These are phyloP conservation scores for Westerdykella aurantiaca DNA, from an alignment of 2,329 filamentous ascomycete species.

Conservation along the genomic window DNA sequence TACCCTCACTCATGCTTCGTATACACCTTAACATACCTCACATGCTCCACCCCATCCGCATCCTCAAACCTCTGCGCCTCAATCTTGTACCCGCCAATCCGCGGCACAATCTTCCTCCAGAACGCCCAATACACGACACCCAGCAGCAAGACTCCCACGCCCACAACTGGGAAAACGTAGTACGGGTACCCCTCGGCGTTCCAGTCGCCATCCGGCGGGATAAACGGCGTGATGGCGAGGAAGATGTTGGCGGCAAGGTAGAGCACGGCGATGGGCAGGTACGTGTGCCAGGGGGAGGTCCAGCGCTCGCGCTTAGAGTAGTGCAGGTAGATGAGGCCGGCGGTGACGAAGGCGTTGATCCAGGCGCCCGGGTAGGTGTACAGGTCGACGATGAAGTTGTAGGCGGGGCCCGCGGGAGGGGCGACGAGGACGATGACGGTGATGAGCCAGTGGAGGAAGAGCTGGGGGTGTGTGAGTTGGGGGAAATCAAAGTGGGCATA, in stretches of 20 bases:
- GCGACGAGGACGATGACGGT: slow-evolving; percentile 61
- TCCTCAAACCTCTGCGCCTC: slow-evolving; percentile 26
- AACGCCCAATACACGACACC: slow-evolving; percentile 36
- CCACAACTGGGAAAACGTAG: slow-evolving; percentile 42
- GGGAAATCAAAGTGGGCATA: slow-evolving; percentile 6
- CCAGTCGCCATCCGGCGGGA: slow-evolving; percentile 38
- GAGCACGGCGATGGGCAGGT: slow-evolving; percentile 31
- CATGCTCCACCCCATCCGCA: slow-evolving; percentile 24
- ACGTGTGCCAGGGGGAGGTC: slow-evolving; percentile 36
- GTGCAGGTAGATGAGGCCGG: slow-evolving; percentile 34
- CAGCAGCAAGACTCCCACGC: slow-evolving; percentile 35
- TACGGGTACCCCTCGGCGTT: slow-evolving; percentile 41
- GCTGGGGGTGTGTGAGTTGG: slow-evolving; percentile 33
- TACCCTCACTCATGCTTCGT: slow-evolving; percentile 11
- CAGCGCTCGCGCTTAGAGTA: slow-evolving; percentile 31
- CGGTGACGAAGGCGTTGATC: slow-evolving; percentile 35
- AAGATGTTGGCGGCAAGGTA: slow-evolving; percentile 40
- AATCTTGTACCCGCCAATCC: slow-evolving; percentile 28
- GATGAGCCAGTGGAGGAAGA: slow-evolving; percentile 62
- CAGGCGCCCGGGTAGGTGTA: slow-evolving; percentile 35
- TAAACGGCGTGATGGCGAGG: slow-evolving; percentile 40
- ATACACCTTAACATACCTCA: slow-evolving; percentile 31
- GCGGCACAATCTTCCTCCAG: slow-evolving; percentile 18
- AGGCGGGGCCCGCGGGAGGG: slow-evolving; percentile 61
- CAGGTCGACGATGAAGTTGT: slow-evolving; percentile 60